phyloP scores from a whole-genome alignment of 2,329 filamentous ascomycete species.

The Bipolaris bicolor region DNA sequence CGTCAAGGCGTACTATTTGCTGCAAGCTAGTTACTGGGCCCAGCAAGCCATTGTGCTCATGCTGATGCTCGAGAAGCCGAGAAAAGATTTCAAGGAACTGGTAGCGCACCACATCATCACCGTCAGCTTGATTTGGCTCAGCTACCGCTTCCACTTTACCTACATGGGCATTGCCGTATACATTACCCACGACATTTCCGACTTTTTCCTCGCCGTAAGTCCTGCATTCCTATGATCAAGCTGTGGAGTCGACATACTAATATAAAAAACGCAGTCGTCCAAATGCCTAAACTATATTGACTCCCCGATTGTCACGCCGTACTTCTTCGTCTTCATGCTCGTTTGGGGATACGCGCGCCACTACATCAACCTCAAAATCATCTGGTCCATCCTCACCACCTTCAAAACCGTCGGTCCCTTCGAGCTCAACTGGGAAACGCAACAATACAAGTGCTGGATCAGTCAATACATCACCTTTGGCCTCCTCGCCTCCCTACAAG shows the following conservation, averaged over 20 bases:
- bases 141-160: slow-evolving; percentile 96
- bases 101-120: slow-evolving; percentile 92
- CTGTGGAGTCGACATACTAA: neutral
- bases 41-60: slow-evolving; percentile 90
- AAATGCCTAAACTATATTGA: slow-evolving; percentile 93
- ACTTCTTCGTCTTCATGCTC: slow-evolving; percentile 81
- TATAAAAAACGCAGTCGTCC: slow-evolving; percentile 66
- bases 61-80: slow-evolving; percentile 86
- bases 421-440: slow-evolving; percentile 74
- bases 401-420: slow-evolving; percentile 77
- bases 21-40: slow-evolving; percentile 93
- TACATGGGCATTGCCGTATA: slow-evolving; percentile 94
- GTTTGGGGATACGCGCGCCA: slow-evolving; percentile 92
- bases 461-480: slow-evolving; percentile 70
- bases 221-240: too few relatives aligned
- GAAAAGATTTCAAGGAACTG: slow-evolving; percentile 94
- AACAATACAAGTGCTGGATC: slow-evolving; percentile 78
- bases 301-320: slow-evolving; percentile 76
- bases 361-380: slow-evolving; percentile 78
- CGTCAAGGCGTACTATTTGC: slow-evolving; percentile 96
- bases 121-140: slow-evolving; percentile 78
- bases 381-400: slow-evolving; percentile 76
- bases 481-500: slow-evolving; percentile 71
- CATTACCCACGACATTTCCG: slow-evolving; percentile 90
- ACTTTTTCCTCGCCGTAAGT: slow-evolving; percentile 91